Evolutionary conservation across 1,284 basidiomycete genomes (phyloP), one percentile per base, ranked within the genome.

Genomic region (Inonotus hispidus): DNA sequence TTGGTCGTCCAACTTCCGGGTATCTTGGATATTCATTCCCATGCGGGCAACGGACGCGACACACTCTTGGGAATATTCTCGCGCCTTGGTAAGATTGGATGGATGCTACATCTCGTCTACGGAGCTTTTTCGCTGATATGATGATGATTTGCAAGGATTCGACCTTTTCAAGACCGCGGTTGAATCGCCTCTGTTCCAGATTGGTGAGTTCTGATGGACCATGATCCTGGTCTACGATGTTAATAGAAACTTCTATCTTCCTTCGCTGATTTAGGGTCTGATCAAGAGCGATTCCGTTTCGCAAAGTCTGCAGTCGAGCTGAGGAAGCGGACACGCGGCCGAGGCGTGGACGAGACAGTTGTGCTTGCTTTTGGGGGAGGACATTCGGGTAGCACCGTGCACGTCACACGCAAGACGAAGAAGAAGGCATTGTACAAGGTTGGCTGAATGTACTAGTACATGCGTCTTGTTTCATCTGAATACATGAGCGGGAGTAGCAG

Each of bases 391-490:
- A 91, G 85, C 73, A 82, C 85, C 41, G 90, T 95, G 65, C 90
- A 93, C 72, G 80, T 95, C 68, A 93, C 91, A 52, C 83, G 91
- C 67, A 93, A 93, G 76, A 78, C 88, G 77, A 88, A 86, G 74
- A 89, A 87, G 75, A 82, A 87, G 68, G 83, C 86, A 52, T 75
- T 93, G 70, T 94, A 88, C 88, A 93, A 94, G 79, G 90, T 94
- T 60, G 88, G 88, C 75, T 83, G 87, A 64, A 85, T 80, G 74
- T 64, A 56, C 46, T 25, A 52, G 25, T 16, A 35, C 23, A 53
- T 43, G 41, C 55, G 56, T 61, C 39, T 52, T 41, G 57, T 35
- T 43, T 47, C 45, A 37, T 41, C 50, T 35, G 50, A 32, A 52
- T 52, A 52, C 16, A 52, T 52, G 50, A 52, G 65, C 63, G 43